Base-by-base conservation (phyloP, 495 filamentous ascomycete species). In the Pyronema omphalodes region DNA sequence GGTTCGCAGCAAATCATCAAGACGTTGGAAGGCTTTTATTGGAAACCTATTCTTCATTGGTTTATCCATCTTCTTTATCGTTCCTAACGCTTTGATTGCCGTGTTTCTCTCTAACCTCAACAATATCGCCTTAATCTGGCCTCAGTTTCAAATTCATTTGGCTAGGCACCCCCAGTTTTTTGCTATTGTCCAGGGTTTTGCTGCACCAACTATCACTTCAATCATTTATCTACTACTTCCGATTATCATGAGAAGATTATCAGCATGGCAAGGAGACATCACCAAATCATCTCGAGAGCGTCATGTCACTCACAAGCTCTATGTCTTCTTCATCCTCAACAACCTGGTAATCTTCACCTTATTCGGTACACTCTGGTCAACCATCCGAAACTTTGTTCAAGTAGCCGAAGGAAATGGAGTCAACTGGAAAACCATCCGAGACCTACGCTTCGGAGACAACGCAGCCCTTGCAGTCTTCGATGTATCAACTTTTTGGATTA, bases 251-350 rank as follows among this genome's bases (percentile, higher is more conserved):
- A 83, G 91, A 55, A 83, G 79, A 18, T 54, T 66, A 46, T 66
- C 62, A 15, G 52, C 51, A 48, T 66, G 63, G 63, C 63, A 66
- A 56, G 63, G 63, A 55, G 89, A 95, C 66, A 73, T 79, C 55
- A 93, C 85, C 39, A 96, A 95, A 66, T 93, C 88, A 3, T 84
- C 84, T 15, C 78, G 91, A 36, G 91, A 98, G 60, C 76, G 86
- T n/a, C 88, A 96, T 66, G 91, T 98, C 58, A 76, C 88, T 29
- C 77, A 78, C 50, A 91, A 93, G 64, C 74, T 99, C 1, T 99
- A 94, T 67, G 74, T 86, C 11, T 99, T 99, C 69, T 96, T 96
- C 70, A 78, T 96, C 45, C 85, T 99, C 75, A 99, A 99, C 73
- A 95, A 96, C 65, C 70, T 96, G 45, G 68, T 96, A 60, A 80